phyloP scores from a whole-genome alignment of 768 basidiomycete species.

The Xerocomellus chrysenteron region DNA sequence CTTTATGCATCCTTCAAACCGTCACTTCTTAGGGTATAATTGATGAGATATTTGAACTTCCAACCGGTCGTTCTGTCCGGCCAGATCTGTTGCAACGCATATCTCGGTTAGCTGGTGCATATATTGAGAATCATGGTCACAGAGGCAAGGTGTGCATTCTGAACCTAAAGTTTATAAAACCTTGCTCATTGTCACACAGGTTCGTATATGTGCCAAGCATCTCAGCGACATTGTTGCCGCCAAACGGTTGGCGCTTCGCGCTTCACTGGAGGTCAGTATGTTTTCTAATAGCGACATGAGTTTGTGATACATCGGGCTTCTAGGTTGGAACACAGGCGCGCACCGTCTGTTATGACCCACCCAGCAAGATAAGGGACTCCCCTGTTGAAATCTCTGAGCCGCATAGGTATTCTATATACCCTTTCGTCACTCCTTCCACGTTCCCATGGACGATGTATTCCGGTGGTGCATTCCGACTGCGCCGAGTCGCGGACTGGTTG shows the following conservation, averaged over 20 bases:
- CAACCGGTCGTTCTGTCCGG: conserved; percentile 42
- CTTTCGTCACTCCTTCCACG: conserved; percentile 53
- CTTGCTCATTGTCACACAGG: conserved; percentile 33
- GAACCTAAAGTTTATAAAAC: neutral
- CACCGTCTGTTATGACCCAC: conserved; percentile 34
- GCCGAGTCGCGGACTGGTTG: conserved; percentile 64
- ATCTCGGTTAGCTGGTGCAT: conserved; percentile 67
- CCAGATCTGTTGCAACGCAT: conserved; percentile 56
- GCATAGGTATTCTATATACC: conserved; percentile 61
- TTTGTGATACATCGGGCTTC: neutral
- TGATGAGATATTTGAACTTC: conserved; percentile 42
- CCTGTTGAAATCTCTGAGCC: conserved; percentile 33
- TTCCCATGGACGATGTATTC: conserved; percentile 48
- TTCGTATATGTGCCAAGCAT: conserved; percentile 55
- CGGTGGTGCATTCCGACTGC: conserved; percentile 53
- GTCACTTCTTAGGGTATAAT: conserved; percentile 20
- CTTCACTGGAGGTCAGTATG: conserved; percentile 49
- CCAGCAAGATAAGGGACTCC: conserved; percentile 22
- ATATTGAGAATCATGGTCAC: conserved; percentile 50
- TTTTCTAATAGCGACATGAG: conserved; percentile 7
- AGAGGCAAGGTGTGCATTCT: conserved; percentile 43
- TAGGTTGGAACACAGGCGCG: conserved; percentile 15
- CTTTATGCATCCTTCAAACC: neutral
- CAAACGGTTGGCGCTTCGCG: conserved; percentile 52
- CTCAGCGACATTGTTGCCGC: conserved; percentile 41